phyloP scores from a whole-genome alignment of 306 rosid genomes.

The Hippophae rhamnoides region DNA sequence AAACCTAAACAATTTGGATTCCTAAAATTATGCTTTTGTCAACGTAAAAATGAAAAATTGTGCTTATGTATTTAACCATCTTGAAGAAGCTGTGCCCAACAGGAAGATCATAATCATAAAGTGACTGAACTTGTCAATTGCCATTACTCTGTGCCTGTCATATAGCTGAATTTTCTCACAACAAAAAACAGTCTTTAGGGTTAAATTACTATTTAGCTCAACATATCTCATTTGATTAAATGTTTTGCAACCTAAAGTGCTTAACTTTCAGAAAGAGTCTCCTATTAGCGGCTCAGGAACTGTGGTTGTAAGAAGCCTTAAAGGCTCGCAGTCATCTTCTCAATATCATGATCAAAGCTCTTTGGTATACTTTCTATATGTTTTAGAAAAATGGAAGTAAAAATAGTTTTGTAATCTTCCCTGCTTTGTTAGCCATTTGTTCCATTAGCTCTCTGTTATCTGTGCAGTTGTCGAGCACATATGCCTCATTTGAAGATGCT shows the following conservation, averaged over 20 bases:
- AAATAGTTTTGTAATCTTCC: not conserved
- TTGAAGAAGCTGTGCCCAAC: no score
- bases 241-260: constrained; percentile 18
- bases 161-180: no score
- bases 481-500: constrained; percentile 63
- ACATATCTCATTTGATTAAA: no score
- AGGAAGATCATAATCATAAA: no score
- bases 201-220: no score
- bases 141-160: no score
- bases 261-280: constrained; percentile 62
- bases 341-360: constrained; percentile 40
- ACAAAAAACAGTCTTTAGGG: no score
- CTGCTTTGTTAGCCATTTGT: constrained; percentile 19
- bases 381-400: not conserved
- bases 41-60: no score
- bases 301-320: constrained; percentile 74
- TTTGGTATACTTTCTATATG: constrained; percentile 39
- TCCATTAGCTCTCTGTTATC: constrained; percentile 18
- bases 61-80: no score
- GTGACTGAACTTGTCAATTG: no score
- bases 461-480: constrained; percentile 61
- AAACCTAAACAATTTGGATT: no score
- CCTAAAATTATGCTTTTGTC: no score
- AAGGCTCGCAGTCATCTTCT: constrained; percentile 41
- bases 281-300: constrained; percentile 78